Conservation (phyloP, 2,329 filamentous ascomycete species). For the Cercospora janseana region DNA sequence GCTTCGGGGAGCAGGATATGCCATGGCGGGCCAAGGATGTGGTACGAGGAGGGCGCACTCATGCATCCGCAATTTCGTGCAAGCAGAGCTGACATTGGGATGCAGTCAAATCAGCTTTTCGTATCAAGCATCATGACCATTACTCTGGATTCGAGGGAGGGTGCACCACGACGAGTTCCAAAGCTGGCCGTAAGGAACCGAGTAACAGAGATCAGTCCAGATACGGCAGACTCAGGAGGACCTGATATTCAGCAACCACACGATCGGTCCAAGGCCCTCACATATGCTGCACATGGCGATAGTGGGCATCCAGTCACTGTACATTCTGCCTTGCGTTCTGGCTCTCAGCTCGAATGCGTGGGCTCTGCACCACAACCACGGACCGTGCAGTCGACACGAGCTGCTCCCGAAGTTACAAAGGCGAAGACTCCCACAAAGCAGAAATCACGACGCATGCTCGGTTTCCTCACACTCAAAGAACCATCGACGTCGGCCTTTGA, state of each 20-base stretch:
- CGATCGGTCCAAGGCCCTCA: slow-evolving; percentile 9
- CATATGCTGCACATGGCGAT: too few species aligned
- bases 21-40: neutral
- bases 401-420: neutral
- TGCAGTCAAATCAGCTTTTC: neutral
- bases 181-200: slow-evolving; percentile 30
- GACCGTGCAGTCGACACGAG: slow-evolving; percentile 2
- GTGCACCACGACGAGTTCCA: slow-evolving; percentile 24
- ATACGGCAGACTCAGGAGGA: neutral
- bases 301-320: too few species aligned
- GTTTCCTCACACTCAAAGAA: slow-evolving; percentile 50
- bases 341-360: too few species aligned
- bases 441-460: slow-evolving; percentile 42
- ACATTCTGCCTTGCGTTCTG: too few species aligned
- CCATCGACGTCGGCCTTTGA: slow-evolving; percentile 49
- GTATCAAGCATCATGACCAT: slow-evolving; percentile 13
- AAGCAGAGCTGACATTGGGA: neutral
- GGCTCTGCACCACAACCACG: too few species aligned
- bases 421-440: slow-evolving; percentile 29
- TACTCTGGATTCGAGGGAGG: slow-evolving; percentile 18
- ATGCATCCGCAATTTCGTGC: neutral
- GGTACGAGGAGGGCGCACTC: neutral
- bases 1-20: neutral
- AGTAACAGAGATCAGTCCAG: neutral
- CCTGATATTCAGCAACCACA: neutral